Percentiles rank a stretch among this genome's conserved stretches.
These are phyloP conservation scores for Tuber indicum DNA, from an alignment of 495 filamentous ascomycete genomes.

Conservation along the genomic window DNA sequence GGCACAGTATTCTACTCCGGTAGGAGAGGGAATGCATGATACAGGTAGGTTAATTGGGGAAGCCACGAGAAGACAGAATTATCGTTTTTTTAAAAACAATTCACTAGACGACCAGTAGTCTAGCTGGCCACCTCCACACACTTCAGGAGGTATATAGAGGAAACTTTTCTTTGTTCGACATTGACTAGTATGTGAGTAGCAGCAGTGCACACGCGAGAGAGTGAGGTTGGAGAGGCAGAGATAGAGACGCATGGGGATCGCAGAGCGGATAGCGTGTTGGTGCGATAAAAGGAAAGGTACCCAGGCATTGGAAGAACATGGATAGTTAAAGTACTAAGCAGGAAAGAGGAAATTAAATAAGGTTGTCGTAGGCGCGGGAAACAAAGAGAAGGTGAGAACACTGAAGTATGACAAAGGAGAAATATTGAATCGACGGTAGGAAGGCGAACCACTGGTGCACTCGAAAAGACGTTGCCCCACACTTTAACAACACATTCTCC, in stretches of 20 bases:
- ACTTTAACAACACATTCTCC: conserved; percentile 20
- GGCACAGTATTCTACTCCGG: not conserved
- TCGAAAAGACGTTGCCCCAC: conserved; percentile 7
- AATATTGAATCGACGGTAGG: conserved; percentile 16
- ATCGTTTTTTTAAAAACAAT: not conserved
- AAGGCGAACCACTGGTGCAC: conserved; percentile 13
- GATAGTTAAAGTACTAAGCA: conserved; percentile 36
- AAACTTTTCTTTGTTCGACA: not conserved
- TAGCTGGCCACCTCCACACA: not conserved
- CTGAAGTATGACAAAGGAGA: conserved; percentile 34
- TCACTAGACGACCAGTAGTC: not conserved
- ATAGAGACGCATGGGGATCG: conserved; percentile 41
- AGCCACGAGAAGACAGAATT: not conserved
- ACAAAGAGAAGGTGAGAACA: conserved; percentile 39
- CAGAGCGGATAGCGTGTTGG: conserved; percentile 45
- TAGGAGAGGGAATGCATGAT: not conserved
- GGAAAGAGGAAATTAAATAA: conserved; percentile 40
- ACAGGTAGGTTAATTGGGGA: not conserved
- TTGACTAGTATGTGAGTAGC: not conserved
- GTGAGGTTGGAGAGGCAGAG: conserved; percentile 6
- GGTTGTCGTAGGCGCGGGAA: conserved; percentile 40
- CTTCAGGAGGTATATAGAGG: not conserved
- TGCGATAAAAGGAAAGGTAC: conserved; percentile 42
- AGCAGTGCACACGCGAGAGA: conserved; percentile 18
- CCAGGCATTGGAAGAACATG: conserved; percentile 20